These are phyloP conservation scores for Dentipellis fragilis DNA, from an alignment of 768 basidiomycete species.

Conservation along the genomic window DNA sequence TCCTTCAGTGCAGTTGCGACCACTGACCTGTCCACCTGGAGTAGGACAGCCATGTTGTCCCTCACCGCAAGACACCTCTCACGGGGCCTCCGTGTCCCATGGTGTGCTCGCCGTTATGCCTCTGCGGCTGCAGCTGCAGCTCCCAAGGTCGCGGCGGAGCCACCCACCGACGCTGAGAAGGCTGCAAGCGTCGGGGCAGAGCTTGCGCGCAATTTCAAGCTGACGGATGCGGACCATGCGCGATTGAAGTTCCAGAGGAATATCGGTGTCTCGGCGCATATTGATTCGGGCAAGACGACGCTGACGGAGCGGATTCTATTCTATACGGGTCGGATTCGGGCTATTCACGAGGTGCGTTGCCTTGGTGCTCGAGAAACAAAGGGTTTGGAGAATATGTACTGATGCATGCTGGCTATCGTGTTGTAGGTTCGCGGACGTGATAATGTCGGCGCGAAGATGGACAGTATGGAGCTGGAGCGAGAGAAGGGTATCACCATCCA, in stretches of 20 bases:
- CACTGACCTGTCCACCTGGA: too few species aligned
- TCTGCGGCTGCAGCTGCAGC: conserved; percentile 4
- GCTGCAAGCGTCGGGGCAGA: background rate
- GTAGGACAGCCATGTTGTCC: background rate
- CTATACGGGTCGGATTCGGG: conserved; percentile 91
- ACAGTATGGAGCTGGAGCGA: conserved; percentile 96
- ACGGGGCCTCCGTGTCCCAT: background rate
- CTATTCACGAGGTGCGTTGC: conserved; percentile 81
- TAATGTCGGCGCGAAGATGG: conserved; percentile 98
- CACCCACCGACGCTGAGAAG: background rate
- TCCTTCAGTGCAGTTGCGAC: too few species aligned
- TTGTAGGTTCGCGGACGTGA: conserved; percentile 83
- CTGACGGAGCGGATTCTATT: conserved; percentile 92
- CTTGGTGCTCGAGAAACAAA: too few species aligned
- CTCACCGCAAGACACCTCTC: background rate
- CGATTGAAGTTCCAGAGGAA: conserved; percentile 77
- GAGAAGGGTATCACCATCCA: conserved; percentile 99
- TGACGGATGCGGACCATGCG: conserved; percentile 56
- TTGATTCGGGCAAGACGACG: conserved; percentile 97
- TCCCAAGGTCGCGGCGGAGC: background rate
- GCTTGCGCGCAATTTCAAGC: conserved; percentile 15
- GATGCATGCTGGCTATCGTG: conserved; percentile 1
- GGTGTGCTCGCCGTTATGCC: conserved; percentile 3
- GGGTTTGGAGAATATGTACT: background rate
- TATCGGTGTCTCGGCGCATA: conserved; percentile 93